A percentile compares a stretch with the other conserved stretches of the same genome.
These are phyloP conservation scores for Acacia melanoxylon DNA, from an alignment of 306 rosid genomes.

Conservation along the genomic window DNA sequence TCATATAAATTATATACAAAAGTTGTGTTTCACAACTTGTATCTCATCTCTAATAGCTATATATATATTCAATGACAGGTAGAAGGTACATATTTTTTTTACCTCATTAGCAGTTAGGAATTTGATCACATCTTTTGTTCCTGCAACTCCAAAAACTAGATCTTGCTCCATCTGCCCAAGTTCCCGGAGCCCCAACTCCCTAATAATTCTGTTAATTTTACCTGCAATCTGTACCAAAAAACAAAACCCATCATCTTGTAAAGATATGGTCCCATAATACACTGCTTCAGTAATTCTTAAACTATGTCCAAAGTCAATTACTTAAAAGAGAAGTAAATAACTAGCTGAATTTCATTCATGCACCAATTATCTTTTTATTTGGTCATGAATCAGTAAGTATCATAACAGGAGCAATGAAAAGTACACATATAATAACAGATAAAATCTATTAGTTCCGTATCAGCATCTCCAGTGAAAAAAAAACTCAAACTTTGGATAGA, in stretches of 20 bases:
- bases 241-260: slow-evolving; percentile 27
- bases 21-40: not conserved
- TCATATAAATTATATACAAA: slow-evolving; percentile 8
- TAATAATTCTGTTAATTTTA: slow-evolving; percentile 69
- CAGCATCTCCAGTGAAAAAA: not conserved
- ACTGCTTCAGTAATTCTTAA: not conserved
- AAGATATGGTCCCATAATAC: slow-evolving; percentile 19
- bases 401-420: not conserved
- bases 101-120: slow-evolving; percentile 71
- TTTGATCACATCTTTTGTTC: slow-evolving; percentile 85
- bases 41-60: not conserved
- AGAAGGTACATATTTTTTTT: slow-evolving; percentile 9
- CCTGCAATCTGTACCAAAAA: slow-evolving; percentile 70
- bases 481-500: not conserved
- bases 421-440: not conserved
- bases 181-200: slow-evolving; percentile 77
- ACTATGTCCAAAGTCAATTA: slow-evolving; percentile 15
- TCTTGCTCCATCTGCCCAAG: slow-evolving; percentile 90
- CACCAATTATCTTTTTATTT: slow-evolving; percentile 14
- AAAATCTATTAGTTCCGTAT: not conserved
- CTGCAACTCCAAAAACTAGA: slow-evolving; percentile 95
- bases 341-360: slow-evolving; percentile 18
- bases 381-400: slow-evolving; percentile 1
- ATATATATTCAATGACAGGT: slow-evolving; percentile 8
- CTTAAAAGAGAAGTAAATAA: slow-evolving; percentile 6